Evolutionary conservation across 768 basidiomycete genomes (phyloP).

Genomic region (Boletus rubescentipes): DNA sequence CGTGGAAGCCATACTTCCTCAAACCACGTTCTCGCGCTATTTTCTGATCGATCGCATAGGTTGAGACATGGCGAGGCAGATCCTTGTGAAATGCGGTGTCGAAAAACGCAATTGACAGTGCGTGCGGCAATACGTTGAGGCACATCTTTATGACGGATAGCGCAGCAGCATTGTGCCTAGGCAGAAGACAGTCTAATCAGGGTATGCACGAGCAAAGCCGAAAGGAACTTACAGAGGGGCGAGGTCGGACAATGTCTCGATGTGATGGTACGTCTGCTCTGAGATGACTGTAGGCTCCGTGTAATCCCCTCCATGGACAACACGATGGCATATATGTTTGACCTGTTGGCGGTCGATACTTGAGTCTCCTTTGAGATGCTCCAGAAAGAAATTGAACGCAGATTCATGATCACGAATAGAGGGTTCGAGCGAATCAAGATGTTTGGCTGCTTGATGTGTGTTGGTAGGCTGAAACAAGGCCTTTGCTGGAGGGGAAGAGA

Average conservation of each 20-base stretch:
- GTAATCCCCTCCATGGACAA: slow-evolving; percentile 88
- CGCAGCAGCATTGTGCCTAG: slow-evolving; percentile 62
- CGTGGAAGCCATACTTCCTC: slow-evolving; percentile 92
- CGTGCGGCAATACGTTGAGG: slow-evolving; percentile 58
- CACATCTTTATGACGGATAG: slow-evolving; percentile 61
- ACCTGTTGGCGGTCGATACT: slow-evolving; percentile 46
- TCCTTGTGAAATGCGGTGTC: slow-evolving; percentile 84
- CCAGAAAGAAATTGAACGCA: slow-evolving; percentile 62
- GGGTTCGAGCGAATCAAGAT: slow-evolving; percentile 28
- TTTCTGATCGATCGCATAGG: slow-evolving; percentile 71
- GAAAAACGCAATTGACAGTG: slow-evolving; percentile 80
- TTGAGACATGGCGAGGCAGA: slow-evolving; percentile 73
- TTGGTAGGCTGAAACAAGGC: slow-evolving; percentile 42
- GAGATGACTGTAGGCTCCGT: slow-evolving; percentile 67
- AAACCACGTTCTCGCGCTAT: slow-evolving; percentile 65
- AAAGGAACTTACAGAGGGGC: slow-evolving; percentile 66
- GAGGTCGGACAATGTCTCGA: slow-evolving; percentile 72
- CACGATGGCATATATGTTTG: slow-evolving; percentile 64
- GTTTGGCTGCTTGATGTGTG: not conserved
- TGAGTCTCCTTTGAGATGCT: slow-evolving; percentile 41
- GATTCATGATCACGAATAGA: slow-evolving; percentile 56
- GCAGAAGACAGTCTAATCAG: not conserved
- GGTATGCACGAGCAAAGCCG: not conserved
- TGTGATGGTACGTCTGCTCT: slow-evolving; percentile 66
- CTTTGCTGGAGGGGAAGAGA: slow-evolving; percentile 52